phyloP scores from a whole-genome alignment of 257 asterid genomes.

The Lycium barbarum region DNA sequence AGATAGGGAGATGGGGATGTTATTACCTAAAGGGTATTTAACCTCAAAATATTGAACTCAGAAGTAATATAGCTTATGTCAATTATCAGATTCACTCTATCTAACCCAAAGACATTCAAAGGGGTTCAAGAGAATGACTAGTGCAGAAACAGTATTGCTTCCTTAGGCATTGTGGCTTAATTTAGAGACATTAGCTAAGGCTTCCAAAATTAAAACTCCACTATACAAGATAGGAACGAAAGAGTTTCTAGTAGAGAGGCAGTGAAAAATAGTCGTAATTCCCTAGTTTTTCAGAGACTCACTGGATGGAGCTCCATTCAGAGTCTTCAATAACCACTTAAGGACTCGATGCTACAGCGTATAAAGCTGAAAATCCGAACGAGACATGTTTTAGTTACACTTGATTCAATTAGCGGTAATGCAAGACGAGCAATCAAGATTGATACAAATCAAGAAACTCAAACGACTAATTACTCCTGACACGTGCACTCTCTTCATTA shows the following conservation, averaged over 20 bases:
- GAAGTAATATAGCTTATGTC: no score
- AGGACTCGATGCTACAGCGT: neutral
- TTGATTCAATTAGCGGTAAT: neutral
- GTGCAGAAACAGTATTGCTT: neutral
- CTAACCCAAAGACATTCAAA: neutral
- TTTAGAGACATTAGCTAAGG: neutral
- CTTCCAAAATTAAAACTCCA: neutral
- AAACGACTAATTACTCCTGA: neutral
- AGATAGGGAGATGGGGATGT: no score
- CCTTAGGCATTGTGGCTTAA: neutral
- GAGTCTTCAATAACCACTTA: neutral
- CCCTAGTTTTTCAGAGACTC: neutral
- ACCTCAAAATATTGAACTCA: no score
- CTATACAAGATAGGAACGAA: neutral
- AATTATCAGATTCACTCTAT: no score
- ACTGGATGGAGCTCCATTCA: neutral
- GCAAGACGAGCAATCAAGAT: neutral
- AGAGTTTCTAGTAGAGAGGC: neutral
- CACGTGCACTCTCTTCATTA: neutral
- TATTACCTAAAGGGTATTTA: no score
- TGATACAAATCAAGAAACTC: no score
- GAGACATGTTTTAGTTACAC: neutral
- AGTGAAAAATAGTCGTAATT: neutral
- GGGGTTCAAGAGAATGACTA: conserved; percentile 1
- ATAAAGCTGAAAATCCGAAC: neutral